Base-by-base conservation (phyloP, 805 yeast genomes). In the Kluyveromyces dobzhanskii region DNA sequence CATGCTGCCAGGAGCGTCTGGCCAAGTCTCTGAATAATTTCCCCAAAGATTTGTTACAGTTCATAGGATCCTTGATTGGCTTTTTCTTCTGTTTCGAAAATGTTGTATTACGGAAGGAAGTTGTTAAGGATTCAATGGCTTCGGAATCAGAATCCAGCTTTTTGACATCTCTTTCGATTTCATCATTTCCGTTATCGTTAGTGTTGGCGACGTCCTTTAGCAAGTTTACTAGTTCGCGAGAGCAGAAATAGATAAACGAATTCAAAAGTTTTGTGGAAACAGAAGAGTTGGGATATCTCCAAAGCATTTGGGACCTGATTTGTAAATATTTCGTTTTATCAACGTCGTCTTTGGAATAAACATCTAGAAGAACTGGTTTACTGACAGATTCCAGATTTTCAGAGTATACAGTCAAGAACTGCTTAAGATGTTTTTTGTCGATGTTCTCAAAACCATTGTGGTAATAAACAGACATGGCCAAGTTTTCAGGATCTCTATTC, bases 1-100 rank as follows among this genome's bases (percentile, higher is more conserved):
- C 68, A 56, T 87, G 95, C 50, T 73, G 75, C 98, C 98, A 92
- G 1, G 95, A 80, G 46, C 94, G 75, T 60, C 97, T 75, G 3
- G 94, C 94, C 42, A 90, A 62, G 53, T 87, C 95, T 53, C 97
- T 75, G 30, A 87, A 73, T 17, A 88, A 69, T 53, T 83, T 83
- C 17, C 73, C 71, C 27, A 78, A 62, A 4, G 86, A 70, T 46
- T 76, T 70, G 42, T 64, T 63, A 17, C 53, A 51, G 34, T 50
- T 52, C 9, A 56, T 51, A 13, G 53, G 49, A 34, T 57, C 58
- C 33, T 43, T 47, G 16, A 54, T 44, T 21, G 57, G 40, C 18
- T 43, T 41, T 26, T 50, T 55, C 17, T 49, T 47, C 17, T 37
- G 59, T 40, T 45, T 49, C 61, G 73, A 48, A 32, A 50, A 54